phyloP scores from a whole-genome alignment of 83 land plant species.

The Thuja plicata region DNA sequence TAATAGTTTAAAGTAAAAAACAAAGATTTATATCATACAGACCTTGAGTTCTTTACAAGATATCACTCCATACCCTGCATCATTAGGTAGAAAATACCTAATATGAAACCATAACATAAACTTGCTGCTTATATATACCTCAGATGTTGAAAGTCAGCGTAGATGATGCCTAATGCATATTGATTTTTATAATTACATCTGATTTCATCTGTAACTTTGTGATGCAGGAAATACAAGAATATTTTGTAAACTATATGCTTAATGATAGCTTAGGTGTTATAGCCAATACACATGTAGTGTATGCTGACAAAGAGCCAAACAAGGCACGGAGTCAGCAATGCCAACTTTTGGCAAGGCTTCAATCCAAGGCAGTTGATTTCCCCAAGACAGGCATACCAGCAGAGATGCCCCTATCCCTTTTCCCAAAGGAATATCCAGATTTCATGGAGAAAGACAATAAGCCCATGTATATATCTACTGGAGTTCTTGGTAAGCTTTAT shows the following conservation, averaged over 20 bases:
- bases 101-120: background rate
- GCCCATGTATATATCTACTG: constrained; percentile 57
- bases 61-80: background rate
- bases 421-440: constrained; percentile 81
- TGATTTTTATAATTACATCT: background rate
- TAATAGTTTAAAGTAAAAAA: too few species aligned
- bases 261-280: constrained; percentile 83
- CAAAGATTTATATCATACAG: too few species aligned
- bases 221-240: constrained; percentile 88
- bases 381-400: constrained; percentile 93
- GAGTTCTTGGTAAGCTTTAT: constrained; percentile 79
- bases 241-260: constrained; percentile 83
- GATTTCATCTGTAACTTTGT: background rate
- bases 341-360: constrained; percentile 68
- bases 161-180: background rate
- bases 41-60: too few species aligned
- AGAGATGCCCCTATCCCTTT: constrained; percentile 63
- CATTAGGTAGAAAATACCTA: background rate
- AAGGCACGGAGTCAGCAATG: constrained; percentile 78
- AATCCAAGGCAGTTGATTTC: constrained; percentile 90
- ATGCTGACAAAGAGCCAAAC: constrained; percentile 67
- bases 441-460: constrained; percentile 84
- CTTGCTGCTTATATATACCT: background rate
- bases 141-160: background rate
- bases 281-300: constrained; percentile 85